Evolutionary conservation across 495 filamentous ascomycete species (phyloP).

Genomic region (Aspergillus affinis): DNA sequence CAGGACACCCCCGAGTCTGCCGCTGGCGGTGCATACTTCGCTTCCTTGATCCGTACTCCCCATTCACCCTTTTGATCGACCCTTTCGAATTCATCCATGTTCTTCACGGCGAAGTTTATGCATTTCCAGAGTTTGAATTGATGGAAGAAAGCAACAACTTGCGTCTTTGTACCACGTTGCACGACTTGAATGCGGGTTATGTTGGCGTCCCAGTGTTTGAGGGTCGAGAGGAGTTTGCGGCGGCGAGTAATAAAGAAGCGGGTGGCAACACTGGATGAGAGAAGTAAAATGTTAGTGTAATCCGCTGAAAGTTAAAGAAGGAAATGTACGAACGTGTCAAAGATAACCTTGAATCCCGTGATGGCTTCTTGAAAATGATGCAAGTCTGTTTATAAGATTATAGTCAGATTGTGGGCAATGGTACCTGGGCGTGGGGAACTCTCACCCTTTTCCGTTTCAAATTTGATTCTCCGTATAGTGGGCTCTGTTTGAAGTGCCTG

Average conservation of each 20-base stretch:
- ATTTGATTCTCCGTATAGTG: background rate
- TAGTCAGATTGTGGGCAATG: too few relatives aligned
- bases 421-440: too few relatives aligned
- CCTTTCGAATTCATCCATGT: background rate
- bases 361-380: slow-evolving; percentile 1
- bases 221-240: background rate
- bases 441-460: background rate
- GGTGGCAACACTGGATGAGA: background rate
- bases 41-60: background rate
- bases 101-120: background rate
- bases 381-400: background rate
- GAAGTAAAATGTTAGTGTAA: background rate
- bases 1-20: background rate
- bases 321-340: background rate
- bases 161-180: background rate
- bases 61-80: background rate
- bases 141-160: background rate
- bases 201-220: background rate
- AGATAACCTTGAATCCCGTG: background rate
- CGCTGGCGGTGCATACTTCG: background rate
- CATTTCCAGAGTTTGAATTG: background rate
- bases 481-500: background rate
- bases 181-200: slow-evolving; percentile 1
- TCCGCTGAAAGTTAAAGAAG: background rate
- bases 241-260: background rate